phyloP scores from a whole-genome alignment of 768 basidiomycete species.

The Tricholoma terreum region DNA sequence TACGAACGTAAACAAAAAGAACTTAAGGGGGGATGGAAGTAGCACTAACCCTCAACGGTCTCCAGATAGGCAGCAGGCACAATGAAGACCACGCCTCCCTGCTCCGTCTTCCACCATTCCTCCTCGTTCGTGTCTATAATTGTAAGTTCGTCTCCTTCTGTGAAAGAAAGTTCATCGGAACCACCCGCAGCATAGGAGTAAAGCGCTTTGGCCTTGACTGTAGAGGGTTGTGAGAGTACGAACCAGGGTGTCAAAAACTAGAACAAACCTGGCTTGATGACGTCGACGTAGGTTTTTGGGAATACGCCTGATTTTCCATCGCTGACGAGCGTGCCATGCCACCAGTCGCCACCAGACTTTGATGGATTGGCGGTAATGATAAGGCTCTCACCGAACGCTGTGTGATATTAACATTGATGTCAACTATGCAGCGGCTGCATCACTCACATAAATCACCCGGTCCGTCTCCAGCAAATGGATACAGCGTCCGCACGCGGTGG shows the following conservation, averaged over 20 bases:
- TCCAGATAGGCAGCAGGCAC: constrained; percentile 93
- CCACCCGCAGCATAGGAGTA: constrained; percentile 72
- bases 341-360: constrained; percentile 87
- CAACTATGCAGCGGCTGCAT: neutral
- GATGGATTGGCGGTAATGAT: constrained; percentile 82
- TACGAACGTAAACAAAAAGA: constrained; percentile 52
- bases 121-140: constrained; percentile 82
- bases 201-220: constrained; percentile 72
- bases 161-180: constrained; percentile 82
- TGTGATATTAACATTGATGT: neutral
- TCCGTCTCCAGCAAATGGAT: constrained; percentile 82
- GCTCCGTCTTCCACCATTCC: constrained; percentile 97
- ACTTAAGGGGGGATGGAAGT: constrained; percentile 48
- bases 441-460: constrained; percentile 82
- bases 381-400: constrained; percentile 79
- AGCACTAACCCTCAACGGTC: constrained; percentile 83
- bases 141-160: constrained; percentile 71
- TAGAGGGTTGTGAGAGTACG: constrained; percentile 6
- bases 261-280: constrained; percentile 61
- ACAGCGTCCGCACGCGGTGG: constrained; percentile 75
- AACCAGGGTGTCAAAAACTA: neutral
- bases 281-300: constrained; percentile 85
- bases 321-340: constrained; percentile 73
- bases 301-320: constrained; percentile 79
- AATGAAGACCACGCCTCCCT: constrained; percentile 79